A percentile compares a stretch with the other conserved stretches of the same genome.
Evolutionary conservation across 495 filamentous ascomycete genomes (phyloP).

Genomic region (Aspergillus sclerotioniger): DNA sequence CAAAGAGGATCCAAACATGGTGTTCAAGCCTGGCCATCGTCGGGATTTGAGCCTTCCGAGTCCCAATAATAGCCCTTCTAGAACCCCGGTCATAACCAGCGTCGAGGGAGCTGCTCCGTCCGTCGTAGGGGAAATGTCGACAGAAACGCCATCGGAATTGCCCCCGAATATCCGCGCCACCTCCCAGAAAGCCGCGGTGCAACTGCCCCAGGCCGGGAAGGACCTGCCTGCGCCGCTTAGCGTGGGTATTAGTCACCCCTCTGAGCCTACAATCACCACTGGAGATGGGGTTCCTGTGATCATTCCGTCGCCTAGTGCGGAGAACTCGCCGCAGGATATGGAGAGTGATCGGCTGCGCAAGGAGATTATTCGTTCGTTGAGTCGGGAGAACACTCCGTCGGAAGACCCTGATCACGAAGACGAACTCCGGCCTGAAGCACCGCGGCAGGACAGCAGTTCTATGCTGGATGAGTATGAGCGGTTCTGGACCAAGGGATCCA

Average conservation of each 20-base stretch:
- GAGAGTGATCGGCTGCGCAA: conserved; percentile 76
- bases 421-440: conserved; percentile 23
- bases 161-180: conserved; percentile 14
- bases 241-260: conserved; percentile 21
- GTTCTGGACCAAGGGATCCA: conserved; percentile 50
- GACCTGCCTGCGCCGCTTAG: conserved; percentile 44
- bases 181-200: conserved; percentile 7
- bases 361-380: conserved; percentile 79
- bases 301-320: conserved; percentile 54
- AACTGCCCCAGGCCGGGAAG: conserved; percentile 31
- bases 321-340: conserved; percentile 56
- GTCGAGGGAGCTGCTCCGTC: conserved; percentile 35
- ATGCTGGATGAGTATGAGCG: conserved; percentile 60
- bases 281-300: conserved; percentile 42
- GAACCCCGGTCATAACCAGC: conserved; percentile 51
- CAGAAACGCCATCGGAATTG: conserved; percentile 25
- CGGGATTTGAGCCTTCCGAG: conserved; percentile 61
- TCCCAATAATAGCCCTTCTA: conserved; percentile 61
- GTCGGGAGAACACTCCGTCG: conserved; percentile 43
- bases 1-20: conserved; percentile 21
- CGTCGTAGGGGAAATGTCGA: conserved; percentile 45
- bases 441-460: conserved; percentile 42
- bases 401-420: conserved; percentile 28
- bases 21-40: conserved; percentile 57
- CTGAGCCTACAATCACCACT: conserved; percentile 6